Evolutionary conservation across 2,329 filamentous ascomycete species (phyloP).

Genomic region (Cordyceps tenuipes): DNA sequence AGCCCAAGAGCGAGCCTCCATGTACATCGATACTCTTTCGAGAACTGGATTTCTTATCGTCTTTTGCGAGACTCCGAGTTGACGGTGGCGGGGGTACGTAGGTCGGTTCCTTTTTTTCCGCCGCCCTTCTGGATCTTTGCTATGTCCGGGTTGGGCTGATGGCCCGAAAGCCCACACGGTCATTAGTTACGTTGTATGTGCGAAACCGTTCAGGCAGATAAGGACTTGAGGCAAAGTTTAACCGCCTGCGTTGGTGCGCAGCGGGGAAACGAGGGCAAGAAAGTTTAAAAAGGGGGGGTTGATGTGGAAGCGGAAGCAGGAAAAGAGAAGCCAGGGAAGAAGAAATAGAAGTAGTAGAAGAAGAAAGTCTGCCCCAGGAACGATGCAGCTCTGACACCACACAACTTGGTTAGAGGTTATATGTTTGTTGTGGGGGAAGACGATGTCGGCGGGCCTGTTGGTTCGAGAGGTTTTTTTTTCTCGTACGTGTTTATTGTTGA

Average conservation of each 20-base stretch:
- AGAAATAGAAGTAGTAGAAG: not conserved
- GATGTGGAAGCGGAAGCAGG: not conserved
- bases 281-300: not conserved
- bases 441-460: not conserved
- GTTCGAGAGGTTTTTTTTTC: not conserved
- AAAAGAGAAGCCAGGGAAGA: not conserved
- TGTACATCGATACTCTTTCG: too few species aligned
- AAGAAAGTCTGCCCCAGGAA: not conserved
- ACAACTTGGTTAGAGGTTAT: not conserved
- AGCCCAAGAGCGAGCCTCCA: not conserved
- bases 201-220: slow-evolving; percentile 1
- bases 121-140: not conserved
- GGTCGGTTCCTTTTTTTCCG: not conserved
- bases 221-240: not conserved
- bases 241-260: not conserved
- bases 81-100: too few species aligned
- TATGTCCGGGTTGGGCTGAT: not conserved
- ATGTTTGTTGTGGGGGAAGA: not conserved
- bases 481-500: not conserved
- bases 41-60: too few species aligned
- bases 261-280: not conserved
- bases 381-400: not conserved
- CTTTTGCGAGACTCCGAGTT: too few species aligned
- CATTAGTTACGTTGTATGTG: too few species aligned
- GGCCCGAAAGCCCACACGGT: not conserved